A percentile compares a stretch with the other conserved stretches of the same genome.
phyloP scores from a whole-genome alignment of 2,329 filamentous ascomycete species.

The Aspergillus brasiliensis region DNA sequence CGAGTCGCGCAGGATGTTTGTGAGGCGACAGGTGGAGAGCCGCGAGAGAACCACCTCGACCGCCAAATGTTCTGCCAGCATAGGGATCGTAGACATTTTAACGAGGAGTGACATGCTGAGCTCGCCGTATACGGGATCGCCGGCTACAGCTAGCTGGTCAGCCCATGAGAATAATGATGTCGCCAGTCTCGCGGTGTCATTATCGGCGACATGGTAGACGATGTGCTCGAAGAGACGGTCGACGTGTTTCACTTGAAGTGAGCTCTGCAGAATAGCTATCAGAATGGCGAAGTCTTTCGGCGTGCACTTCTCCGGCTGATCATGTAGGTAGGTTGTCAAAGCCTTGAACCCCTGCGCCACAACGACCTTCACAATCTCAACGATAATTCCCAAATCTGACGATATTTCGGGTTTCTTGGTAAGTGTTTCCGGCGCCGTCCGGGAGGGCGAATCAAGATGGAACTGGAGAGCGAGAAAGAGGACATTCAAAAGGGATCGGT shows the following conservation, averaged over 20 bases:
- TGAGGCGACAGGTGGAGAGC: constrained; percentile 76
- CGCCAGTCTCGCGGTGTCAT: constrained; percentile 75
- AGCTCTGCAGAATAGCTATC: constrained; percentile 83
- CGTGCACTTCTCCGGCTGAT: constrained; percentile 63
- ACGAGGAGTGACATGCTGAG: constrained; percentile 87
- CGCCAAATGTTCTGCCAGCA: constrained; percentile 85
- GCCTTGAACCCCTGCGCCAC: constrained; percentile 81
- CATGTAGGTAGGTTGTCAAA: constrained; percentile 79
- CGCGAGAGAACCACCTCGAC: constrained; percentile 81
- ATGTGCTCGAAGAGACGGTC: constrained; percentile 71
- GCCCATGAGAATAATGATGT: constrained; percentile 92
- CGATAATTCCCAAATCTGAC: constrained; percentile 59
- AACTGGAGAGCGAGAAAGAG: constrained; percentile 77
- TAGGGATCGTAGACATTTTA: constrained; percentile 77
- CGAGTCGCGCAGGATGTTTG: constrained; percentile 69
- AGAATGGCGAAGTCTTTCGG: constrained; percentile 85
- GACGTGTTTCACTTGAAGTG: constrained; percentile 75
- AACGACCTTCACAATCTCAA: constrained; percentile 78
- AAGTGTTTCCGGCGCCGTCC: constrained; percentile 36
- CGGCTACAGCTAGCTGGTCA: constrained; percentile 73
- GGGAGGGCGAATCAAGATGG: constrained; percentile 41
- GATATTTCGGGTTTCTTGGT: constrained; percentile 41
- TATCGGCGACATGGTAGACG: constrained; percentile 65
- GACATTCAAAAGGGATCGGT: constrained; percentile 79
- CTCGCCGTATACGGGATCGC: constrained; percentile 90